Evolutionary conservation across 164 flowering plant species (phyloP), one percentile per base, ranked within the genome.

Genomic region (Stephania cephalantha): DNA sequence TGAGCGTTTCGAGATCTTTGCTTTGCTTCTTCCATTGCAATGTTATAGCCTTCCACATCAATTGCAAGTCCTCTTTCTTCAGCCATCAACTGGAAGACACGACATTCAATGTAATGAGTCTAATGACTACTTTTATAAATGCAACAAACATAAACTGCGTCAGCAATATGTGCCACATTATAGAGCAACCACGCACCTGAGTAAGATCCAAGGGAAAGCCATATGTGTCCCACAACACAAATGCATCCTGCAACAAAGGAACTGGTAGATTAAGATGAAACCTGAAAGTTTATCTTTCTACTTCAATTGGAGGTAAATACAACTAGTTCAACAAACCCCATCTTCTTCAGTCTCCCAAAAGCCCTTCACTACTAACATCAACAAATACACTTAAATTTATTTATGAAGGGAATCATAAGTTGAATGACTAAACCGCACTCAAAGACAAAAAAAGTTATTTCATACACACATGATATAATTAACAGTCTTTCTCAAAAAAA

Each of bases 181-280:
- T 61, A 18, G 22, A 18, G 25, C 66, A 66, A 13, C 15, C 72
- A 71, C 45, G 52, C 71, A 96, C 99, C 94, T 96, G 97, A 53
- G 99, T 96, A 79, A 96, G 83, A 85, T 96, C 99, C 79, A 94
- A 81, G 7, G 99, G 99, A 76, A 96, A 96, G 18, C 99, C 99
- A 85, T 83, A 96, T 12, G 99, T 96, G 78, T 94, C 98, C 99
- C 99, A 96, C 79, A 96, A 82, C 73, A 91, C 78, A 87, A 96
- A 96, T 17, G 99, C 99, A 87, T 92, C 98, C 99, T 96, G 93
- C 83, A 88, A 76, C n/a, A 45, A 78, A 69, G 12, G 35, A 22
- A 72, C 13, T 35, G 29, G 6, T 17, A 69, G 11, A 7, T 61
- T 61, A 35, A 61, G 66, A 58, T 61, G 66, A 61, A n/a, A 20